Base-by-base conservation (phyloP, 257 asterid genomes). In the Misopates orontium region DNA sequence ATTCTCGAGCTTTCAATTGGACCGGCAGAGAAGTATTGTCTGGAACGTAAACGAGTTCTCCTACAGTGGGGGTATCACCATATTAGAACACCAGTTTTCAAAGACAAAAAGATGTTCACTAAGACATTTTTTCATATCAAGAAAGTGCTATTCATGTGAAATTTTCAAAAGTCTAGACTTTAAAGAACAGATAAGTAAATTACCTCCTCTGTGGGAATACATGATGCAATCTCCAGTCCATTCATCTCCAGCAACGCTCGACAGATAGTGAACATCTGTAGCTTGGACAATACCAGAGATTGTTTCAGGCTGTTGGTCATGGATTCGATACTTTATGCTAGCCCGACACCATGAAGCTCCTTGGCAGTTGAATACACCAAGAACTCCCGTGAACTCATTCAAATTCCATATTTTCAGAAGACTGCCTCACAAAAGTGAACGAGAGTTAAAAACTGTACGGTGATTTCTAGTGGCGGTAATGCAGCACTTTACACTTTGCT, bases 381-480 rank as follows among this genome's bases (percentile, higher is more conserved):
- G n/a, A 21, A 89, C 86, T 56, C 94, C 91, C 1, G 75, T 89
- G 72, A 75, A 74, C 31, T 83, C 83, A 36, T 87, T 87, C 31
- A 89, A 67, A 48, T 83, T 87, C 95, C 95, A 89, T 25, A 89
- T 85, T 82, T 87, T 87, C 17, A 89, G 67, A 65, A 89, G 82
- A 59, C 95, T 87, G 85, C n/a, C 31, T 22, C 59, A 53, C 59
- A 18, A 53, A 8, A 54, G 40, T 28, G 40, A 21, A 22, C 16
- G 28, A 12, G 11, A 51, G 28, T 15, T 49, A 14, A 10, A 21
- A 40, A 64, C 31, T 5, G 25, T 42, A 32, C 11, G 9, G 12
- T 22, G 41, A 21, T 67, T 44, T 42, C 52, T 45, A 12, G 58
- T 47, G 14, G 36, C 42, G 6, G n/a, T 13, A 50, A 18, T 39